A percentile compares a stretch with the other conserved stretches of the same genome.
Evolutionary conservation across 2,329 filamentous ascomycete species (phyloP).

Genomic region (Penicillium sp.): DNA sequence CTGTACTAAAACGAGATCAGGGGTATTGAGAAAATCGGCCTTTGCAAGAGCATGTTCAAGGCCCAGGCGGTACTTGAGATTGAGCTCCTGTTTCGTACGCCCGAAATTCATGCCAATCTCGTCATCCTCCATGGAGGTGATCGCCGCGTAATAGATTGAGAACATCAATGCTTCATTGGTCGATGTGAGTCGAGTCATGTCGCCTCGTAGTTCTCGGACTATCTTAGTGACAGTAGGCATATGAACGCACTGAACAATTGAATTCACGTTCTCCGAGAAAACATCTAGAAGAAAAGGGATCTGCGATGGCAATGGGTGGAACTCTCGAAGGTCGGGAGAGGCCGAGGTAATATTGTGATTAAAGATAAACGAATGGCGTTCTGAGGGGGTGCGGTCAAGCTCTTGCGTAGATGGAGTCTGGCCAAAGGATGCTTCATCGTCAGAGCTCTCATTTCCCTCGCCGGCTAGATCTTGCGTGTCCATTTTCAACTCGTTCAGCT

Average conservation of each 20-base stretch:
- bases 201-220: conserved; percentile 39
- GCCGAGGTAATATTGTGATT: conserved; percentile 42
- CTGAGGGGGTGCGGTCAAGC: conserved; percentile 46
- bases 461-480: conserved; percentile 33
- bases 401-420: conserved; percentile 38
- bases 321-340: conserved; percentile 40
- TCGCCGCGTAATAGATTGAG: conserved; percentile 60
- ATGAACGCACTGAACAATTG: conserved; percentile 35
- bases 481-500: conserved; percentile 25
- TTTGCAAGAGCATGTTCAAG: conserved; percentile 26
- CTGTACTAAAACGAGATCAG: conserved; percentile 22
- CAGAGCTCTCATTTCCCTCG: conserved; percentile 41
- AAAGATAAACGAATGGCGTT: conserved; percentile 59
- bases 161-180: conserved; percentile 60
- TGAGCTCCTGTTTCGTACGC: conserved; percentile 22
- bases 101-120: conserved; percentile 44
- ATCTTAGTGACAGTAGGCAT: conserved; percentile 35
- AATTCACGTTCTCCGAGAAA: conserved; percentile 58
- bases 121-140: conserved; percentile 62
- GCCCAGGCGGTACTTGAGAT: conserved; percentile 25
- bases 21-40: conserved; percentile 25
- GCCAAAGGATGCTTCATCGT: conserved; percentile 30
- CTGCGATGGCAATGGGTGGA: conserved; percentile 60
- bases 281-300: conserved; percentile 58
- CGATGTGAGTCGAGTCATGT: conserved; percentile 40